These are phyloP conservation scores for Penicillium salamii DNA, from an alignment of 495 filamentous ascomycete genomes.

Conservation along the genomic window DNA sequence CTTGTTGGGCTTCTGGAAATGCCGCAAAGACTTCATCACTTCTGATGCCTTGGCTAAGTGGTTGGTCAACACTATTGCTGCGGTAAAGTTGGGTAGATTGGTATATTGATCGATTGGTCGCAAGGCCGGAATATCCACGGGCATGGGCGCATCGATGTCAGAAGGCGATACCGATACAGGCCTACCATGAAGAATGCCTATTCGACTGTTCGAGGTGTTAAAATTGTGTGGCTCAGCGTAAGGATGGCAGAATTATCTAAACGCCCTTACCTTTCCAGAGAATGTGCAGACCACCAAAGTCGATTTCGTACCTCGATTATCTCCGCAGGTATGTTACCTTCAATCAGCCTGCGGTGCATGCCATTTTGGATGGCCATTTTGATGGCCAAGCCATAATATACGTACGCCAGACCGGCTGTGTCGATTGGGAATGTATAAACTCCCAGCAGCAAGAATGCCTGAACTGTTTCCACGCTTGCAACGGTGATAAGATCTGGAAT, in stretches of 20 bases:
- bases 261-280: slow-evolving; percentile 5
- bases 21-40: slow-evolving; percentile 9
- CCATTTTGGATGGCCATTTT: slow-evolving; percentile 17
- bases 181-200: slow-evolving; percentile 13
- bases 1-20: slow-evolving; percentile 1
- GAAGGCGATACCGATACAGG: slow-evolving; percentile 7
- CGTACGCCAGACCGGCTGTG: slow-evolving; percentile 12
- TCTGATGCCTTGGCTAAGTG: slow-evolving; percentile 8
- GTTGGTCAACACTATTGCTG: slow-evolving; percentile 9
- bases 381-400: slow-evolving; percentile 14
- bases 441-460: slow-evolving; percentile 13
- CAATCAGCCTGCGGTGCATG: slow-evolving; percentile 10
- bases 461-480: slow-evolving; percentile 13
- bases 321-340: not conserved
- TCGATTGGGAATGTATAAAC: slow-evolving; percentile 15
- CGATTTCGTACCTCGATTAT: slow-evolving; percentile 11
- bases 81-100: slow-evolving; percentile 9
- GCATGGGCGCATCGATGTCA: slow-evolving; percentile 12
- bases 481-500: slow-evolving; percentile 16
- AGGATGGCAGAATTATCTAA: not conserved
- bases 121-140: not conserved
- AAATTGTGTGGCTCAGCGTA: not conserved
- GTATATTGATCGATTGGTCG: not conserved
- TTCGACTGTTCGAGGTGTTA: slow-evolving; percentile 8
- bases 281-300: slow-evolving; percentile 13